These are phyloP conservation scores for Trematosphaeria pertusa DNA, from an alignment of 2,329 filamentous ascomycete genomes.

Conservation along the genomic window DNA sequence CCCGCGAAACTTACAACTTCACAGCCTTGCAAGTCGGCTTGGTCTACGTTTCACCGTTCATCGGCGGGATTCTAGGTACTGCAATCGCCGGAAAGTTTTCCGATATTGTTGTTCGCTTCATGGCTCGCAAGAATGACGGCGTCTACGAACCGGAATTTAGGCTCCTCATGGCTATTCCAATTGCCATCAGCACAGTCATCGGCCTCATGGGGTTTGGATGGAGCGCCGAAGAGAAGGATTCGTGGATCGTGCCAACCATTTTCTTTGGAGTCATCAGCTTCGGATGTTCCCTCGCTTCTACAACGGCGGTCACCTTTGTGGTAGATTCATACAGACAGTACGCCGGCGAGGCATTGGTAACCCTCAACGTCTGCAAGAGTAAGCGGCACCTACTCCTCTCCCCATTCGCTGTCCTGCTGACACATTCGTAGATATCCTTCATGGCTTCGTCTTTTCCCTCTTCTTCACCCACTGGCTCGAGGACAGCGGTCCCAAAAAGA, in stretches of 20 bases:
- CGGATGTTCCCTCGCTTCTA: constrained; percentile 87
- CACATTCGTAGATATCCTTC: constrained; percentile 69
- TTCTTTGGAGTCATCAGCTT: constrained; percentile 95
- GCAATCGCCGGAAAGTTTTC: constrained; percentile 88
- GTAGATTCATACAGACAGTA: constrained; percentile 94
- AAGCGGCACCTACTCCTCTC: constrained; percentile 29
- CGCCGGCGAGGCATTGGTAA: constrained; percentile 91
- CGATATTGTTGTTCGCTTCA: constrained; percentile 80
- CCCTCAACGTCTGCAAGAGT: constrained; percentile 92
- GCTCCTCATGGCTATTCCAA: constrained; percentile 72
- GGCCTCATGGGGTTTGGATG: constrained; percentile 98
- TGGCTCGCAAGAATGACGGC: constrained; percentile 87
- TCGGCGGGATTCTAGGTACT: constrained; percentile 77
- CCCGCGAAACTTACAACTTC: constrained; percentile 77
- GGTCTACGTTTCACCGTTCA: constrained; percentile 87
- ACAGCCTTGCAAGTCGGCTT: constrained; percentile 80
- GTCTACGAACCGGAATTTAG: constrained; percentile 91
- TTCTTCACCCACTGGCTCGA: constrained; percentile 77
- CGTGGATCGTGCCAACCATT: constrained; percentile 89
- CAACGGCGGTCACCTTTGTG: constrained; percentile 91
- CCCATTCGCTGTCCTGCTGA: constrained; percentile 24
- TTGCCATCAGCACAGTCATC: constrained; percentile 77
- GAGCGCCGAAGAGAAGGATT: constrained; percentile 76
- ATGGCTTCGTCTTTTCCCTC: constrained; percentile 85
- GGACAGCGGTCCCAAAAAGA: constrained; percentile 73